Conservation (phyloP, 495 filamentous ascomycete species). For the Stereocaulon alpinum region DNA sequence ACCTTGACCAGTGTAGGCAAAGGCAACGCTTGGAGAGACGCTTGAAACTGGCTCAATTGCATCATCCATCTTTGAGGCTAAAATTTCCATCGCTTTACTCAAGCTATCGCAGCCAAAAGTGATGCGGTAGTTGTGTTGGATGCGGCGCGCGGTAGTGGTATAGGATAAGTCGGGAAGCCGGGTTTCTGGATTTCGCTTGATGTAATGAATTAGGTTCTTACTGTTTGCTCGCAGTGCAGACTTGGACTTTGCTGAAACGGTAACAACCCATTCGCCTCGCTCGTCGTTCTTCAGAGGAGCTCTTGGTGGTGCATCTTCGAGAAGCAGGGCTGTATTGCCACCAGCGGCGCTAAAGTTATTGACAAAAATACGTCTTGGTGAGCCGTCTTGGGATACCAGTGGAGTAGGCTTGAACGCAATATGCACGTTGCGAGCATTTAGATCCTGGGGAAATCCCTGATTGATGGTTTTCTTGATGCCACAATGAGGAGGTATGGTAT, state of each 20-base stretch:
- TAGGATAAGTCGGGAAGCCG: slow-evolving; percentile 55
- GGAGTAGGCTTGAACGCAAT: slow-evolving; percentile 50
- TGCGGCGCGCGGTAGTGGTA: slow-evolving; percentile 72
- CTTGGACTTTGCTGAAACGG: slow-evolving; percentile 46
- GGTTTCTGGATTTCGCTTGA: slow-evolving; percentile 38
- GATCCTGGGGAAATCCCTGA: slow-evolving; percentile 68
- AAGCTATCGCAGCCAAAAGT: slow-evolving; percentile 47
- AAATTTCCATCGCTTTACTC: slow-evolving; percentile 10
- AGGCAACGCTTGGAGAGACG: slow-evolving; percentile 43
- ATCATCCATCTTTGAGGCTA: slow-evolving; percentile 24
- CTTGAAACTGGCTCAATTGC: slow-evolving; percentile 26
- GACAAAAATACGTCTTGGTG: slow-evolving; percentile 52
- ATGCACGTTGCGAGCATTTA: slow-evolving; percentile 67
- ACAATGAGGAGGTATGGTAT: slow-evolving; percentile 72
- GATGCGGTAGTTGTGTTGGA: slow-evolving; percentile 69
- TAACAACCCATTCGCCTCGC: slow-evolving; percentile 38
- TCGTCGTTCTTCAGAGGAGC: slow-evolving; percentile 41
- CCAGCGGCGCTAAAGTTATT: slow-evolving; percentile 59
- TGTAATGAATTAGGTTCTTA: slow-evolving; percentile 39
- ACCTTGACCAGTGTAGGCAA: slow-evolving; percentile 57
- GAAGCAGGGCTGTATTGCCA: slow-evolving; percentile 42
- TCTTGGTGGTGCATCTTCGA: slow-evolving; percentile 42
- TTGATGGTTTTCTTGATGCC: slow-evolving; percentile 78
- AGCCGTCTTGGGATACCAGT: slow-evolving; percentile 50
- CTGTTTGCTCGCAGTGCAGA: slow-evolving; percentile 48